phyloP scores from a whole-genome alignment of 140 eudicot species.

The Senecio squalidus region DNA sequence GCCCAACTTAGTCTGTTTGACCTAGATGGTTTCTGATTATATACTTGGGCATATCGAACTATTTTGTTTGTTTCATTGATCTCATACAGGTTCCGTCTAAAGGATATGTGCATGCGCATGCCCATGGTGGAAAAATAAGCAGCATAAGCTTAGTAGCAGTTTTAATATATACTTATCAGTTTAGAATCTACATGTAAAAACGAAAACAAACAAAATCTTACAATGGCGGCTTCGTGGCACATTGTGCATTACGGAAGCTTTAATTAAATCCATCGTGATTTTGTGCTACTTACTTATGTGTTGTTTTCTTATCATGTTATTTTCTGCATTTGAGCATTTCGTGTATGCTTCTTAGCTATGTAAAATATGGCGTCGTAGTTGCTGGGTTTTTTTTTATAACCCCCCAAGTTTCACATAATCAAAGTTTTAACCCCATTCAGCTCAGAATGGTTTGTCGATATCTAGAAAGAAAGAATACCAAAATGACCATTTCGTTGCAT shows the following conservation, averaged over 20 bases:
- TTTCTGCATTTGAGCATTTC: not conserved
- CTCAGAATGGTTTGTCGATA: no score
- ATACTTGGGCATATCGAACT: conserved; percentile 45
- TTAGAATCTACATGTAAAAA: conserved; percentile 11
- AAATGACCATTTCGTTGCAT: no score
- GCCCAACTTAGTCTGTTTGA: conserved; percentile 64
- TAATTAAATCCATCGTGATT: not conserved
- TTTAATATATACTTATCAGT: conserved; percentile 12
- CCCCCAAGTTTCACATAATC: no score
- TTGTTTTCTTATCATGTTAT: not conserved
- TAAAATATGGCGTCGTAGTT: not conserved
- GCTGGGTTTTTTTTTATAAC: no score
- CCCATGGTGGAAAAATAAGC: conserved; percentile 47
- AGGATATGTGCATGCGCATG: conserved; percentile 37
- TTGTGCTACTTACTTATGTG: not conserved
- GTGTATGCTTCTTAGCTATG: not conserved
- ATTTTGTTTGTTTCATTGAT: conserved; percentile 59
- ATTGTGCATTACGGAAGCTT: not conserved
- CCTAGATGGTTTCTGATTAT: conserved; percentile 83
- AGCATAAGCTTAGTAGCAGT: conserved; percentile 21
- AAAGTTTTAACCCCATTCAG: no score
- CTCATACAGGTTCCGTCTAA: conserved; percentile 81
- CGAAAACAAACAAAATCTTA: not conserved
- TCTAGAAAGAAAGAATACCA: no score
- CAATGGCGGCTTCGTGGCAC: conserved; percentile 14